These are phyloP conservation scores for Adansonia gregorii DNA, from an alignment of 441 rosid genomes.

Conservation along the genomic window DNA sequence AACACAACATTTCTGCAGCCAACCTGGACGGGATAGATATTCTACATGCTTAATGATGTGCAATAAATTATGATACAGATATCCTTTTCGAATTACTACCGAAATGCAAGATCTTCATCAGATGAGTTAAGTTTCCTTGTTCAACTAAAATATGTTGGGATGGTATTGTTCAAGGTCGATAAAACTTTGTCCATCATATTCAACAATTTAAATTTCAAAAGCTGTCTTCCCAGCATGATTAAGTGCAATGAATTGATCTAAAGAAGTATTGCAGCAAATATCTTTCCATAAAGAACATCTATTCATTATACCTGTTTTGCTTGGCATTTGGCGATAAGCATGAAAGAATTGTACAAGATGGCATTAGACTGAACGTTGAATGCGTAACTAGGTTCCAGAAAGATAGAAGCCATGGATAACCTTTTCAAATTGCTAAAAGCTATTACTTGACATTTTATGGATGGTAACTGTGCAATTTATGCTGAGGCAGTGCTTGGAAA, in stretches of 20 bases:
- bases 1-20: not conserved
- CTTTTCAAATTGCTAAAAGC: conserved; percentile 5
- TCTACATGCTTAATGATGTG: not conserved
- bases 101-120: not conserved
- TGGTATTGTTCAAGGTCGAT: not conserved
- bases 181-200: conserved; percentile 14
- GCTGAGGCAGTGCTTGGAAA: not conserved
- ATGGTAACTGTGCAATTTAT: conserved; percentile 2
- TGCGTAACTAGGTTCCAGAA: conserved; percentile 19
- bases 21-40: not conserved
- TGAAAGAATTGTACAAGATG: conserved; percentile 11
- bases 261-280: conserved; percentile 11
- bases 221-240: conserved; percentile 5
- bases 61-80: not conserved
- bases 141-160: not conserved
- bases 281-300: not conserved
- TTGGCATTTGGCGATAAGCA: conserved; percentile 21
- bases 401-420: conserved; percentile 2
- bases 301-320: conserved; percentile 11
- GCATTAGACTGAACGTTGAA: not conserved
- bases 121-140: not conserved
- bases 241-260: conserved; percentile 9
- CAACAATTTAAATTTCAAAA: conserved; percentile 7
- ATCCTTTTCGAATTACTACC: not conserved
- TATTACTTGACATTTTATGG: not conserved